Base-by-base conservation (phyloP, 768 basidiomycete species). In the Coprinellus aureogranulatus region DNA sequence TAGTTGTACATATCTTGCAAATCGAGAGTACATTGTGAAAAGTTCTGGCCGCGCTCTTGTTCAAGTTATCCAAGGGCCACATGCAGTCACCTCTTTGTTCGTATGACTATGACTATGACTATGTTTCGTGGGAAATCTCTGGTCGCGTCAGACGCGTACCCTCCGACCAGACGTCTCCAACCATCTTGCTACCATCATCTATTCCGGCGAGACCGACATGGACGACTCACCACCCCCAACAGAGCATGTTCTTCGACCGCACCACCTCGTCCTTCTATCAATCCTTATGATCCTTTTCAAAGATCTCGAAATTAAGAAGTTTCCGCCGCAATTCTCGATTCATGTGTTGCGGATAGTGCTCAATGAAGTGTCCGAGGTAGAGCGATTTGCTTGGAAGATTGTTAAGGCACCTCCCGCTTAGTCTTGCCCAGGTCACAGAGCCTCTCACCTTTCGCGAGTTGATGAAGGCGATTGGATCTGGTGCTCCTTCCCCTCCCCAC, bases 191-290 rank as follows among this genome's bases (percentile, higher is more conserved):
- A 34, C 14, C 14, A 34, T 14, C 34, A 34, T 14, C 34, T 6
- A 6, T 14, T 34, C 34, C 34, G 14, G 34, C 34, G 34, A 34
- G 8, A 34, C 34, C 34, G 34, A 34, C 6, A 80, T 71, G 77
- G 79, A 71, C 50, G 81, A 82, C 31, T 75, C 77, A 22, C 83
- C 82, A 54, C 84, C 86, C 8, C 85, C 87, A 1, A 79, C 81
- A 6, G 81, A 84, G 52, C 87, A 90, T 70, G 77, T 84, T 55
- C 77, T 93, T 27, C 79, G 85, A 54, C 89, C 91, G 1, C 91
- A 93, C 64, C 92, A 94, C 67, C 75, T 93, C 51, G 80, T 81
- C 49, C 73, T 92, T 16, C 75, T 92, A 30, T 80, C 81, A 31
- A 73, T 90, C 25, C 74, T 92, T 34, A 74, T 85, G 58, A 72